Percentiles rank a stretch among this genome's conserved stretches.
Evolutionary conservation across 441 rosid species (phyloP).

Genomic region (Flueggea neowawraea): DNA sequence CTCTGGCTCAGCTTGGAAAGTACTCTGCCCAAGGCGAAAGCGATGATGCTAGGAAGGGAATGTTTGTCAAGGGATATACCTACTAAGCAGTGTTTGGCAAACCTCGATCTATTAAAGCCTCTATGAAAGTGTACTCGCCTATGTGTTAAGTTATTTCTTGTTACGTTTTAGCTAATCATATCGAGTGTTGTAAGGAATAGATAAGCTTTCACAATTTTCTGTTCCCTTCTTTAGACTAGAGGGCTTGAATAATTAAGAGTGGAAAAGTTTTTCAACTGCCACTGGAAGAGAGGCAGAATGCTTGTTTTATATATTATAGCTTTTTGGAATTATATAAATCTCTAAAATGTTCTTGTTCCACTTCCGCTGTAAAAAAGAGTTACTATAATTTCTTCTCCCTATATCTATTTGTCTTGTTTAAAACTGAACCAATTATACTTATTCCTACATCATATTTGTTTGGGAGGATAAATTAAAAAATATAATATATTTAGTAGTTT

Average conservation of each 20-base stretch:
- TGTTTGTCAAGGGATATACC: slow-evolving; percentile 98
- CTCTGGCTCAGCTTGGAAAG: slow-evolving; percentile 93
- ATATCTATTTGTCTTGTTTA: no score
- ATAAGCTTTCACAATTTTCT: slow-evolving; percentile 10
- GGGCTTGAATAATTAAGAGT: slow-evolving; percentile 28
- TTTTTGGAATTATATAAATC: no score
- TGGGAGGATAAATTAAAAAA: no score
- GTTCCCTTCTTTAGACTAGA: slow-evolving; percentile 3
- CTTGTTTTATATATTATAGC: no score
- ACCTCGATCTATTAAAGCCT: not conserved
- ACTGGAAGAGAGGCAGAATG: no score
- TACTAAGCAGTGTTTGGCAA: slow-evolving; percentile 36
- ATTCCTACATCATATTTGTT: no score
- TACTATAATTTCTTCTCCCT: no score
- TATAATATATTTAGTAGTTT: no score
- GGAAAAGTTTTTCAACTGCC: not conserved
- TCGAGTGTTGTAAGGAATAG: slow-evolving; percentile 3
- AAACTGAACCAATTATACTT: no score
- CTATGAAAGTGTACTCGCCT: slow-evolving; percentile 14
- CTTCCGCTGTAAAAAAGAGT: no score
- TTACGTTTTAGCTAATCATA: slow-evolving; percentile 14
- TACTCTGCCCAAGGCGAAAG: slow-evolving; percentile 86
- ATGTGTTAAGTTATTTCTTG: slow-evolving; percentile 11
- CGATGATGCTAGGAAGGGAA: slow-evolving; percentile 96
- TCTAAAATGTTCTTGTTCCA: no score